Base-by-base conservation (phyloP, 257 asterid species). In the Petunia axillaris region DNA sequence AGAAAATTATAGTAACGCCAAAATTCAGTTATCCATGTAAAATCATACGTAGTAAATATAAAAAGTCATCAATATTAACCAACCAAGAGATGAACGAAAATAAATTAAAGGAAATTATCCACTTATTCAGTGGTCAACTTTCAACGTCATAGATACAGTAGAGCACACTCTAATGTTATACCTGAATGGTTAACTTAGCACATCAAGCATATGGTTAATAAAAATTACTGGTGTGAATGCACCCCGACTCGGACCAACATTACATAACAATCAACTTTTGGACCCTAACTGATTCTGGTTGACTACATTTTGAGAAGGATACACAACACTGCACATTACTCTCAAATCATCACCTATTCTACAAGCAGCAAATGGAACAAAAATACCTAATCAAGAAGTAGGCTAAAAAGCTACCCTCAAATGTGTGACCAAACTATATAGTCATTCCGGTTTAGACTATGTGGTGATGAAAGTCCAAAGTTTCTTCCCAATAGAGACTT, bases 381-480 rank as follows among this genome's bases (percentile, higher is more conserved):
- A 44, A 79, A 64, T 52, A 46, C 35, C 15, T 41, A 55, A 15
- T 37, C 82, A 48, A 48, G 60, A 71, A 46, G 59, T 25, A 25
- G 25, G 43, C 77, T 25, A 48, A 43, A 37, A 64, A 71, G 35
- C 77, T 50, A 50, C 10, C 16, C 59, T 46, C 76, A 54, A 70
- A 70, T 16, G 59, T 38, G 15, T 58, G 3, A 73, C 46, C 78
- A n/a, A 78, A 38, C 50, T 57, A 52, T 43, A 37, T 14, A 81
- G 39, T 68, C 48, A 52, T 11, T 14, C 41, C 15, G 75, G 14
- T 11, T 67, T 68, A 35, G 44, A 54, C 87, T 84, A 96, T 54
- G 98, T 94, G 39, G 94, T 91, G 83, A 96, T 92, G 82, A 96
- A 94, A 59, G 88, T 96, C 99, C 98, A 94, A 38, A 96, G 85